Evolutionary conservation across 768 basidiomycete species (phyloP), one percentile per base, ranked within the genome.

Genomic region (Trametes meyenii): DNA sequence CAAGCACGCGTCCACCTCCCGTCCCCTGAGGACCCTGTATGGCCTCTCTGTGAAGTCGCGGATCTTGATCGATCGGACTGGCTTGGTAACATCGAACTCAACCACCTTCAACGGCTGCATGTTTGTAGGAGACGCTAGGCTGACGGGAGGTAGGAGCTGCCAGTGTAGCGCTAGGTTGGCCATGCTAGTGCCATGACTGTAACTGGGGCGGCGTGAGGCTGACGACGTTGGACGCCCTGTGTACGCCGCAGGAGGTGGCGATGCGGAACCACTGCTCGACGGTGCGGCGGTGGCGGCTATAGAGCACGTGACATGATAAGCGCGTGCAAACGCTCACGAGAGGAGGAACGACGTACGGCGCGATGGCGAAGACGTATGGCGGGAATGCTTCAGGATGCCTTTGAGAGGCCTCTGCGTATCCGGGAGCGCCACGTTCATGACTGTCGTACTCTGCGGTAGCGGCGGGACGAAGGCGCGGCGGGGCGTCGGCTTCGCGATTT

Each of bases 141-240:
- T 46, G 11, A 33, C 29, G 29, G 45, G 45, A 10, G 67, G 68
- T 8, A 67, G 51, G 5, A 70, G 46, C 46, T 65, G 66, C 69
- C 69, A 70, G 39, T 70, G 69, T 35, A 70, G 61, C 13, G 39
- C 12, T n/a, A 29, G 29, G 1, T 26, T 16, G 12, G 17, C 48
- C 26, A 6, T 33, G 29, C 29, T 33, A 8, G 29, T 33, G 29
- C 29, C 29, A 33, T 33, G 21, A 23, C 24, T 24, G 26, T 39
- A 6, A 24, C 45, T 35, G 8, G 45, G 45, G 10, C 36, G 55
- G 13, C 45, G 35, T 7, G 55, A 39, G 16, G 56, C 24, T 13
- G 48, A 50, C 3, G 57, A 58, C n/a, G 40, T 13, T 5, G 57
- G 49, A 1, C 57, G 49, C 4, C 19, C 26, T 21, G 17, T 1